Base-by-base conservation (phyloP, 2,329 filamentous ascomycete species). In the Calonectria fujianensis region DNA sequence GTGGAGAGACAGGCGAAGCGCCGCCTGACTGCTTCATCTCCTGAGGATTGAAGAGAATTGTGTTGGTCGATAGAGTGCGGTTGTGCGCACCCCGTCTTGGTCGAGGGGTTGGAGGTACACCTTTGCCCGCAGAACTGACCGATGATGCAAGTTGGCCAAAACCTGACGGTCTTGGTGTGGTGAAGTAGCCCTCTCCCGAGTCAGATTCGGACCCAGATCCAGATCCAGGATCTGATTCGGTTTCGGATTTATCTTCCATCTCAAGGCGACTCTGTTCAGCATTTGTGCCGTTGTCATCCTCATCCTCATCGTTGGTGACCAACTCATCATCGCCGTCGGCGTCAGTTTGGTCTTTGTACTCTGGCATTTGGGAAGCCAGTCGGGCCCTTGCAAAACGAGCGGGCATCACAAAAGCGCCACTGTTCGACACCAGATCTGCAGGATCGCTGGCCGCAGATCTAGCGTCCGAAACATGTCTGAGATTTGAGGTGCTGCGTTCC, bases 301-400 rank as follows among this genome's bases (percentile, higher is more conserved):
- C 90, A 39, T 93, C 92, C 72, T 96, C 94, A 71, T 95, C 94
- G 71, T 96, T 94, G 4, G 94, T 96, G 16, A 94, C 90, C n/a
- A 96, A 87, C 83, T 98, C 96, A 80, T 98, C 96, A 80, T 98
- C 96, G 0, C 95, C 95, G 82, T 98, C 95, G 9, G 93, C 95
- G 80, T 97, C 95, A 0, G 94, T 96, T 73, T 96, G 92, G 57
- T 91, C 89, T 77, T 89, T 90, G 66, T 88, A 86, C 31, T 87
- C 80, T 83, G 87, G 77, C 29, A 79, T 75, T 51, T 84, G 76
- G 37, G 78, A 75, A 5, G 79, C 72, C n/a, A 81, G 51, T 18
- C 84, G 89, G 86, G 51, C 87, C 76, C 73, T 89, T 83, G 72
- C 88, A 82, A 78, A 80, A 39, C 66, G 72, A 11, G 75, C 68